phyloP scores from a whole-genome alignment of 768 basidiomycete genomes.

The Pilatotrama ljubarskyi region DNA sequence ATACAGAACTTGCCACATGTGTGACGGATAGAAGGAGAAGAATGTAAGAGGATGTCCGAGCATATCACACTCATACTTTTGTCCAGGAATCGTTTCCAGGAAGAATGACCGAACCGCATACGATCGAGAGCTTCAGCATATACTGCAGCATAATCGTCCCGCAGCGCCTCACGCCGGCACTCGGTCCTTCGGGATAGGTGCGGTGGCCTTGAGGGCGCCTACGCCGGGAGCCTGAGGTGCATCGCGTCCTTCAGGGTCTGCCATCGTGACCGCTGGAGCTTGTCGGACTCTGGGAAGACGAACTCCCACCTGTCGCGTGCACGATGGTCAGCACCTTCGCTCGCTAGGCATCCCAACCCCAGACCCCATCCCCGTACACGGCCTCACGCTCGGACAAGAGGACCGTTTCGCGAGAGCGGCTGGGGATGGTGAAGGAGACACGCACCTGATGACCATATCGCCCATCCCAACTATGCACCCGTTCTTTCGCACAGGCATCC shows the following conservation, averaged over 20 bases:
- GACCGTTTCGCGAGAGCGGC: background rate
- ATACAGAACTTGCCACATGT: background rate
- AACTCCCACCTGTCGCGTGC: slow-evolving; percentile 31
- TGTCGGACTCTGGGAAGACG: slow-evolving; percentile 28
- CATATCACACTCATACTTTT: slow-evolving; percentile 4
- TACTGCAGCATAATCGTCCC: background rate
- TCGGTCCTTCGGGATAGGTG: background rate
- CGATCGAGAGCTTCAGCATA: background rate
- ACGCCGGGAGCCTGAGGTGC: slow-evolving; percentile 20
- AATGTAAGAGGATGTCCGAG: background rate
- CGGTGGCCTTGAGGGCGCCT: background rate
- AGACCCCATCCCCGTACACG: background rate
- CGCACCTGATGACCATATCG: slow-evolving; percentile 64
- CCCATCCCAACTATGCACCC: slow-evolving; percentile 56
- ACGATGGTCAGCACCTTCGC: background rate
- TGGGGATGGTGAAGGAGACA: slow-evolving; percentile 6
- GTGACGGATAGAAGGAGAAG: background rate
- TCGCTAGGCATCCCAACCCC: background rate
- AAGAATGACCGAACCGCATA: background rate
- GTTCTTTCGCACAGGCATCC: slow-evolving; percentile 66
- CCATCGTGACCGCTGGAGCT: slow-evolving; percentile 28
- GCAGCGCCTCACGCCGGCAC: background rate
- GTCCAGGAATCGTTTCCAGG: background rate
- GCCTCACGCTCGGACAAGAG: background rate
- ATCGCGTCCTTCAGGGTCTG: slow-evolving; percentile 30